Evolutionary conservation across 1,284 basidiomycete species (phyloP), one percentile per base, ranked within the genome.

Genomic region (Ganoderma leucocontextum): DNA sequence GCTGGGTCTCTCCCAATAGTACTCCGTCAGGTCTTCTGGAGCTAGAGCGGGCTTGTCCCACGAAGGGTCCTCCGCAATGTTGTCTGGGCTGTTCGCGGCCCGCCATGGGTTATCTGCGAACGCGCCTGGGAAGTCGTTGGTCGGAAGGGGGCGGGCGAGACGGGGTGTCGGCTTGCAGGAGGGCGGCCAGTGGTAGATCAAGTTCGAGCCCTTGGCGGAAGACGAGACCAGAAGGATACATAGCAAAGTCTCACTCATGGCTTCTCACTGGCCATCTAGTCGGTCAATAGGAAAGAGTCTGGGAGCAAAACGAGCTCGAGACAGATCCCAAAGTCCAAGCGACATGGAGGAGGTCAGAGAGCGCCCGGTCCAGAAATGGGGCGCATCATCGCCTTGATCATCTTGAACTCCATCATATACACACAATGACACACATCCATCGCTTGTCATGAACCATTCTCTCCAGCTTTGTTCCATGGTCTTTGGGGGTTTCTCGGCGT

Each of bases 131-230:
- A 79, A 77, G 49, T 83, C 80, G 62, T 82, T 76, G 15, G 80
- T 78, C 6, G 90, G 90, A 58, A 84, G 82, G 0, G 91, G 86
- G 58, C 92, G 87, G 66, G 86, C 85, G 42, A 94, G 84, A 67
- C 93, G 84, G 2, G 87, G 84, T 13, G 85, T 84, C 12, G 85
- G 79, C 15, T 80, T 75, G 19, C 92, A 91, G 8, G 80, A 81
- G 19, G 91, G 89, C 1, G 93, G 93, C 92, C 92, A 95, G 73
- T 89, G 84, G 75, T 88, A 94, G 52, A 92, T 89, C 1, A 94
- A 81, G 72, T 83, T 91, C 9, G 89, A 88, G 19, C 90, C 92
- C 75, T 89, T 91, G 4, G 91, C 89, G 8, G 93, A 94, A 8
- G 89, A 89, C 6, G 91, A 92, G 35, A 92, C 91, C 25, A 95